Evolutionary conservation across 768 basidiomycete genomes (phyloP).

Genomic region (Hortiboletus flavorubellus): DNA sequence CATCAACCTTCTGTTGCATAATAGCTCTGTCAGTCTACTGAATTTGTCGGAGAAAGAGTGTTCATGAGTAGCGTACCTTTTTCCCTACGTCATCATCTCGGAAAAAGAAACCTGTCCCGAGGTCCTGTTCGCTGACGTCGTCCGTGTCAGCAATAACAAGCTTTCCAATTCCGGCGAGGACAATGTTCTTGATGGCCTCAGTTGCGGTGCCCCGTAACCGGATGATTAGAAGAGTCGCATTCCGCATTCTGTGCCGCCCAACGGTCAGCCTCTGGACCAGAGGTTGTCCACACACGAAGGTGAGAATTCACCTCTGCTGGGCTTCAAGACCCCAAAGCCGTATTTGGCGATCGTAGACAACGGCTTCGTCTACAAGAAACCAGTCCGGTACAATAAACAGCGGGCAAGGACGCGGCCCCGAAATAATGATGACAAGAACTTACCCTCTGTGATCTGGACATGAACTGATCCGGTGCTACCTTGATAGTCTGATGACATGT

Average conservation of each 20-base stretch:
- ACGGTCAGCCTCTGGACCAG: slow-evolving; percentile 9
- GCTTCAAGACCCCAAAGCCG: slow-evolving; percentile 98
- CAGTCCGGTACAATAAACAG: neutral
- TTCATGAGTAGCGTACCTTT: slow-evolving; percentile 50
- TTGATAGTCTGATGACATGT: slow-evolving; percentile 23
- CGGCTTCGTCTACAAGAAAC: slow-evolving; percentile 52
- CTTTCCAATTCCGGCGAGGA: slow-evolving; percentile 92
- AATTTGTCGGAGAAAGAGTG: slow-evolving; percentile 30
- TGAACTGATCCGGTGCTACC: slow-evolving; percentile 36
- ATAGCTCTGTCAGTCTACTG: slow-evolving; percentile 29
- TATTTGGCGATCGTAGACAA: slow-evolving; percentile 95
- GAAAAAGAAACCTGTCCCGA: slow-evolving; percentile 92
- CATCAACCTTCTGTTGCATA: slow-evolving; percentile 69
- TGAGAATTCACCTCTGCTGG: slow-evolving; percentile 71
- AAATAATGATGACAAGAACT: slow-evolving; percentile 23
- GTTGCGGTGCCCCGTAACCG: slow-evolving; percentile 81
- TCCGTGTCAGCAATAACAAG: slow-evolving; percentile 80
- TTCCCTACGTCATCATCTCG: slow-evolving; percentile 89
- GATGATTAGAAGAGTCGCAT: slow-evolving; percentile 83
- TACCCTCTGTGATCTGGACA: slow-evolving; percentile 66
- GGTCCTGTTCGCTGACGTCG: slow-evolving; percentile 76
- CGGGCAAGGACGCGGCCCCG: neutral
- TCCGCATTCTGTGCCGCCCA: slow-evolving; percentile 70
- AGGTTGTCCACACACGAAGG: neutral
- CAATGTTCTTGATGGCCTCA: slow-evolving; percentile 96